phyloP scores from a whole-genome alignment of 2,329 filamentous ascomycete genomes.

The Fusarium sororula region DNA sequence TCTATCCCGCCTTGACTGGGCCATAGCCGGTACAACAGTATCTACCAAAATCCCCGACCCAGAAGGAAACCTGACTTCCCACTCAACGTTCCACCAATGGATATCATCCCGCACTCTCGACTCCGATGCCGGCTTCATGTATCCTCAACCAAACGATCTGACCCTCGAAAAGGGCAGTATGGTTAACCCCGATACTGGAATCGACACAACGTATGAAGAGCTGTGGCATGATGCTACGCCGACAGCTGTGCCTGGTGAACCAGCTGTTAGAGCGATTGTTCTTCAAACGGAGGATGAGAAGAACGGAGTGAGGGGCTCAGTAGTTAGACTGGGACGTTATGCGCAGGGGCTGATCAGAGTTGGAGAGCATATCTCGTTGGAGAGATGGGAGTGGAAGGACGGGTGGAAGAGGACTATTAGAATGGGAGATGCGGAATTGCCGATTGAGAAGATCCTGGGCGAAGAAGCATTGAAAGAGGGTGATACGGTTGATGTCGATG shows the following conservation, averaged over 20 bases:
- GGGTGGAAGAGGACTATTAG: slow-evolving; percentile 50
- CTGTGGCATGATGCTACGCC: slow-evolving; percentile 65
- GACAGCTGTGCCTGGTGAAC: slow-evolving; percentile 21
- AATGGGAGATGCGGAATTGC: slow-evolving; percentile 48
- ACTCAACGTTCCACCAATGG: slow-evolving; percentile 66
- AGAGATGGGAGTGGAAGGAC: slow-evolving; percentile 62
- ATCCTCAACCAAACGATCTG: slow-evolving; percentile 50
- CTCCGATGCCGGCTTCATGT: slow-evolving; percentile 67
- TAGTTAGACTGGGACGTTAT: slow-evolving; percentile 62
- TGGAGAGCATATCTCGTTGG: slow-evolving; percentile 55
- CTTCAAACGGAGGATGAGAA: slow-evolving; percentile 22
- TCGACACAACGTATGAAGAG: slow-evolving; percentile 69
- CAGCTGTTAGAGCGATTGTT: not conserved
- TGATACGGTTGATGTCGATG: slow-evolving; percentile 35
- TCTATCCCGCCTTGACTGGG: slow-evolving; percentile 66
- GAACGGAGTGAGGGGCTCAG: slow-evolving; percentile 54
- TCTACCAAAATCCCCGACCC: slow-evolving; percentile 44
- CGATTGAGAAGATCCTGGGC: slow-evolving; percentile 44
- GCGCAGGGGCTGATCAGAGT: slow-evolving; percentile 65
- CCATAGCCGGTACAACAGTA: slow-evolving; percentile 66
- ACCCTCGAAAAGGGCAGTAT: slow-evolving; percentile 68
- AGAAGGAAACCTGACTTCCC: slow-evolving; percentile 40
- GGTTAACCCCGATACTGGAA: slow-evolving; percentile 64
- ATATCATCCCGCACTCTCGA: slow-evolving; percentile 63
- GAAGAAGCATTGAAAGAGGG: slow-evolving; percentile 17